Percentiles rank a stretch among this genome's conserved stretches.
Conservation (phyloP, 805 yeast genomes). For the Candida pseudofarinosa region DNA sequence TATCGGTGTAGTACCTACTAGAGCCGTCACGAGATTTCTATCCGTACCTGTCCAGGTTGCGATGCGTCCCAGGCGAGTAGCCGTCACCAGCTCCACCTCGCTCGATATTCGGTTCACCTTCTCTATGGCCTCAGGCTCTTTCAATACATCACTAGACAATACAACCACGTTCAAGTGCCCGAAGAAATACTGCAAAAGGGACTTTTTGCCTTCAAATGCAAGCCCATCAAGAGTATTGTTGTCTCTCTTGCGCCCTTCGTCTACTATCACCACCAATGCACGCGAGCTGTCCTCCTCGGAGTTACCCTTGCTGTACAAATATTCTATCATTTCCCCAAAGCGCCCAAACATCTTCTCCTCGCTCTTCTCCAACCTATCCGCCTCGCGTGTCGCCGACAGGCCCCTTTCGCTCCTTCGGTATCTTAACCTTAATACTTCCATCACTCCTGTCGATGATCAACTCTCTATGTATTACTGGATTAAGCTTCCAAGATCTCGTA, state of each 20-base stretch:
- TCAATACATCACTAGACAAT: constrained; percentile 6
- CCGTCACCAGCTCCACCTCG: constrained; percentile 20
- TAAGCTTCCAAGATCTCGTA: too few species aligned
- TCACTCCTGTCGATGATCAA: constrained; percentile 1
- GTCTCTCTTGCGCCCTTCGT: constrained; percentile 2
- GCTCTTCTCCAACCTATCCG: not conserved
- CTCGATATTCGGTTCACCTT: constrained; percentile 14
- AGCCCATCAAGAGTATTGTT: constrained; percentile 20
- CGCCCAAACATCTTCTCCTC: not conserved
- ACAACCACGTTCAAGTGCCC: constrained; percentile 34
- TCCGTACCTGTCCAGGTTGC: constrained; percentile 44
- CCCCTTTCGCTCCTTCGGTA: not conserved
- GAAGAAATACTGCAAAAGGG: constrained; percentile 34
- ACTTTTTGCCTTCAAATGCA: constrained; percentile 21
- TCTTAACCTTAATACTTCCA: constrained; percentile 5
- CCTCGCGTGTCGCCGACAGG: not conserved
- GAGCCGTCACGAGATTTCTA: not conserved
- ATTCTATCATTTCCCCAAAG: constrained; percentile 16
- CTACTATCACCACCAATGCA: constrained; percentile 26
- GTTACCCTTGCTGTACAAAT: constrained; percentile 29
- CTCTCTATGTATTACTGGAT: not conserved
- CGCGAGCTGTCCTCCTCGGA: constrained; percentile 29
- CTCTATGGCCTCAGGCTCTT: constrained; percentile 1
- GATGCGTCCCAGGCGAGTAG: constrained; percentile 33
- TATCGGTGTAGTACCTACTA: too few species aligned